phyloP scores from a whole-genome alignment of 2,329 filamentous ascomycete species.

The Fusarium musae region DNA sequence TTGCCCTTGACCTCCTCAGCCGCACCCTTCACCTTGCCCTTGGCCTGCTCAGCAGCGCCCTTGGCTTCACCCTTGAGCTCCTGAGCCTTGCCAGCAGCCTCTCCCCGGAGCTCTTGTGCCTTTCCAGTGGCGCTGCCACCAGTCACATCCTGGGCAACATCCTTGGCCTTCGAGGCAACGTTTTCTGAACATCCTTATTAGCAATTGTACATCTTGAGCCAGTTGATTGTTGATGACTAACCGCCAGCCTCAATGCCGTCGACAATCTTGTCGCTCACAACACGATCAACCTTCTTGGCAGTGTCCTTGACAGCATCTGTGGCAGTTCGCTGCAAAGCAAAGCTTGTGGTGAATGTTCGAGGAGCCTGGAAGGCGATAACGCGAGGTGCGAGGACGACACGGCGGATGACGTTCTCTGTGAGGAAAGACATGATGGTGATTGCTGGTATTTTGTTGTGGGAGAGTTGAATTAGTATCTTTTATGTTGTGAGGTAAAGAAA shows the following conservation, averaged over 20 bases:
- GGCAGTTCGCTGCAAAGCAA: constrained; percentile 58
- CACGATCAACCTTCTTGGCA: constrained; percentile 68
- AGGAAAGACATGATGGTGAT: constrained; percentile 62
- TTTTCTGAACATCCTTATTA: constrained; percentile 46
- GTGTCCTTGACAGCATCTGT: constrained; percentile 69
- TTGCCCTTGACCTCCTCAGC: constrained; percentile 37
- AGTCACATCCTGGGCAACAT: constrained; percentile 51
- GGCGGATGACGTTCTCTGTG: constrained; percentile 58
- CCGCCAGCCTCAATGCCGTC: constrained; percentile 69
- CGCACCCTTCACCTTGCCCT: constrained; percentile 46
- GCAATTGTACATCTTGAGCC: not conserved
- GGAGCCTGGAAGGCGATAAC: constrained; percentile 54
- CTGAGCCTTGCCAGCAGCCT: constrained; percentile 52
- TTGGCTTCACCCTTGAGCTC: constrained; percentile 57
- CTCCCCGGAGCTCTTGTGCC: constrained; percentile 51
- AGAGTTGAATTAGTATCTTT: not conserved
- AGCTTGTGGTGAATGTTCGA: constrained; percentile 62
- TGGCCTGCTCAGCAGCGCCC: constrained; percentile 53
- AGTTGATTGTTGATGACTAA: constrained; percentile 48
- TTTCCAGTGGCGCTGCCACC: constrained; percentile 48
- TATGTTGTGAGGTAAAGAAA: not conserved
- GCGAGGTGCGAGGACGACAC: constrained; percentile 54
- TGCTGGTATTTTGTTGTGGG: not conserved
- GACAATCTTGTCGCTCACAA: constrained; percentile 69
- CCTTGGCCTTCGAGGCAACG: constrained; percentile 61